Conservation (phyloP, 2,329 filamentous ascomycete species). For the Cucurbitaria berberidis region DNA sequence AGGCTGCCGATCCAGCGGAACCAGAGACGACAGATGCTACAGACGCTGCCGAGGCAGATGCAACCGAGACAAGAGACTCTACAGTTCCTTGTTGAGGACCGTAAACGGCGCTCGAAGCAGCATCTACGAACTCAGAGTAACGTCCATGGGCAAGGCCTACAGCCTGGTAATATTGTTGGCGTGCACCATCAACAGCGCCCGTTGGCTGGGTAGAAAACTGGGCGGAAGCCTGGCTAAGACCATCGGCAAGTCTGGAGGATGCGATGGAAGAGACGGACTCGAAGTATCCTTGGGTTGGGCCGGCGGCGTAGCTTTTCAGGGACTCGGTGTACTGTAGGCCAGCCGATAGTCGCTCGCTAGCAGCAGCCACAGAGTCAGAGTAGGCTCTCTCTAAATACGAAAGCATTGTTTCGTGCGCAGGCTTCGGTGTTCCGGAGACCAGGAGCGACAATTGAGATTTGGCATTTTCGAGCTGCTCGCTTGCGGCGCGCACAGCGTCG, state of each 20-base stretch:
- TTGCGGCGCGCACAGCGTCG: conserved; percentile 68
- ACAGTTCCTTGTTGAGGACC: conserved; percentile 50
- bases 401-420: conserved; percentile 71
- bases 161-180: conserved; percentile 77
- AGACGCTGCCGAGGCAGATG: conserved; percentile 49
- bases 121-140: conserved; percentile 75
- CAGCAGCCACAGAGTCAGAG: conserved; percentile 67
- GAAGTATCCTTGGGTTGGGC: conserved; percentile 56
- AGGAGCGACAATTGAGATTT: conserved; percentile 71
- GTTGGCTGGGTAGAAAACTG: conserved; percentile 72
- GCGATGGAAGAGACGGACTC: conserved; percentile 71
- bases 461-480: conserved; percentile 70
- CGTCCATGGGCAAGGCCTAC: conserved; percentile 78
- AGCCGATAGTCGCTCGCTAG: conserved; percentile 64
- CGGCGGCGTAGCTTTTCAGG: conserved; percentile 48
- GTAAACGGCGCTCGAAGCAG: conserved; percentile 73
- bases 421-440: conserved; percentile 71
- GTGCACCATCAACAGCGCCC: conserved; percentile 63
- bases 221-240: conserved; percentile 71
- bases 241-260: conserved; percentile 71
- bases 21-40: conserved; percentile 53
- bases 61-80: conserved; percentile 44
- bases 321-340: conserved; percentile 57
- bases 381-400: conserved; percentile 73
- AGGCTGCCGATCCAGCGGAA: conserved; percentile 59